These are phyloP conservation scores for Zygotorulaspora sp. DNA, from an alignment of 805 yeast genomes.

Conservation along the genomic window DNA sequence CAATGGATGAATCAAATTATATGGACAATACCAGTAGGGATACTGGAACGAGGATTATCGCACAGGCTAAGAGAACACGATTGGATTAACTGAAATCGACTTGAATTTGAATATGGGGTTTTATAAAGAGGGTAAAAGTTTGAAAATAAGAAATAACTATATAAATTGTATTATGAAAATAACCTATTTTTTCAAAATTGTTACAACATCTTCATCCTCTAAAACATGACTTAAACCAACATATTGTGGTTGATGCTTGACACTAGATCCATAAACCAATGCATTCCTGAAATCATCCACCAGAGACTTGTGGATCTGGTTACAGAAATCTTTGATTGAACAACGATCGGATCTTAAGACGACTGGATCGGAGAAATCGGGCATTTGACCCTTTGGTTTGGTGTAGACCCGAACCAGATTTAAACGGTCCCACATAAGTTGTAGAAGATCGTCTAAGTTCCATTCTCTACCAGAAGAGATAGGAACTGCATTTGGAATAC, in stretches of 20 bases:
- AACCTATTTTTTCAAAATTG: conserved; percentile 69
- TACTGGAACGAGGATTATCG: no score
- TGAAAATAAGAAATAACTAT: neutral
- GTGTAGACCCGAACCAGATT: conserved; percentile 93
- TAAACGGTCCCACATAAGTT: conserved; percentile 91
- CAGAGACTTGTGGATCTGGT: conserved; percentile 88
- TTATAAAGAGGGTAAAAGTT: no score
- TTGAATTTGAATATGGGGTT: no score
- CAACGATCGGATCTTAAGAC: conserved; percentile 79
- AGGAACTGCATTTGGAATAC: conserved; percentile 96
- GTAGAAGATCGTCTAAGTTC: conserved; percentile 93
- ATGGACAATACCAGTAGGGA: conserved; percentile 5
- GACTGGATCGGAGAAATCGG: conserved; percentile 94
- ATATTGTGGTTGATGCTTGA: conserved; percentile 95
- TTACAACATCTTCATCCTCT: conserved; percentile 96
- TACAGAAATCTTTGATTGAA: conserved; percentile 93
- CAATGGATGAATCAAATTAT: conserved; percentile 3
- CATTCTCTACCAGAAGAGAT: conserved; percentile 94
- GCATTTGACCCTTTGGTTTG: conserved; percentile 89
- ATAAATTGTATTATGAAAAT: neutral
- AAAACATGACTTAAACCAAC: conserved; percentile 82
- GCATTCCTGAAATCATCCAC: conserved; percentile 93
- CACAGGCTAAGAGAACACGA: conserved; percentile 6
- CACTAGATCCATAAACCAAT: conserved; percentile 87
- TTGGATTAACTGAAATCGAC: no score